Evolutionary conservation across 306 rosid species (phyloP), one percentile per base, ranked within the genome.

Genomic region (Medicago arabica): DNA sequence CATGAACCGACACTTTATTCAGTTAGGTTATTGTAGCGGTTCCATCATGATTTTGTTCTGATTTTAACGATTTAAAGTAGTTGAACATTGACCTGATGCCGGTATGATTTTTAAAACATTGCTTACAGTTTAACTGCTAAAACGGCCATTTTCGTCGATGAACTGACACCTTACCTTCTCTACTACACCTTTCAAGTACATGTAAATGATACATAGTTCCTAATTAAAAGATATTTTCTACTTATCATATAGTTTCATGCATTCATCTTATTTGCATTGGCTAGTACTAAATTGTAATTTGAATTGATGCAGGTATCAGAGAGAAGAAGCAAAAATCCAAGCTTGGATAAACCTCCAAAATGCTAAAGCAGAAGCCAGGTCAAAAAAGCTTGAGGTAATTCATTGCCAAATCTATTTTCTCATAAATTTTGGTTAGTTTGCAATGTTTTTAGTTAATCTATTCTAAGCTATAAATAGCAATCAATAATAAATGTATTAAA

Each of bases 301-400:
- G 79, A 40, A 41, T 58, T 74, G 58, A 67, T 74, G 25, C 81
- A 96, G 99, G 84, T 96, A 96, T 75, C 96, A 92, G 67, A 92
- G 99, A 64, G 99, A 96, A 86, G 99, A 96, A 82, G 96, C 99
- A 46, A 92, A 88, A 82, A 86, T 96, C 36, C 98, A 88, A 89
- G 99, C 99, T 36, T 96, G 98, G 98, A 88, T 96, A 55, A 92
- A 90, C 78, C 97, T 96, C 38, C 94, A 96, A 83, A 96, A 74
- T 89, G 99, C 99, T 77, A 92, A 92, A 88, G 98, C 98, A 84
- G 99, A 92, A 85, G 99, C 99, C 60, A 91, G 83, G 73, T 92
- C 97, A 76, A 96, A 87, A 86, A 92, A 96, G 82, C 99, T 96
- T 62, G 99, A 96, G 98, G 99, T 92, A 85, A 58, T 76, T 73